Evolutionary conservation across 2,329 filamentous ascomycete species (phyloP).

Genomic region (Ustilaginoidea virens): DNA sequence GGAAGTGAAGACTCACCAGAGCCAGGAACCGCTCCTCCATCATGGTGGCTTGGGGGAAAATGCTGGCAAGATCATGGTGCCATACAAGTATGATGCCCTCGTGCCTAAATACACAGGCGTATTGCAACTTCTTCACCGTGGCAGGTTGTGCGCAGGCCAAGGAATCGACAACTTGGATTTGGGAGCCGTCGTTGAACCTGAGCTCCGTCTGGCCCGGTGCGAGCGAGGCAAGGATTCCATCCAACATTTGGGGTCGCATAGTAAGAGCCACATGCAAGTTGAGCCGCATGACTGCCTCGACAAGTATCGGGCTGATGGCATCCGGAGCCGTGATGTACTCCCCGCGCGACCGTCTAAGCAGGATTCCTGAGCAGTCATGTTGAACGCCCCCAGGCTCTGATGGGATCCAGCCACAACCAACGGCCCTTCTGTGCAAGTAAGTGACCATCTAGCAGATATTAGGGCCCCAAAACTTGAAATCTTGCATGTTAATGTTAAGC

Average conservation of each 20-base stretch:
- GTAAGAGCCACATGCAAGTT: slow-evolving; percentile 31
- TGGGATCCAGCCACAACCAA: slow-evolving; percentile 15
- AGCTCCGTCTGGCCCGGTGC: slow-evolving; percentile 25
- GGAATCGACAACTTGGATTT: slow-evolving; percentile 28
- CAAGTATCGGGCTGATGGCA: slow-evolving; percentile 19
- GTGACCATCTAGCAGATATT: slow-evolving; percentile 20
- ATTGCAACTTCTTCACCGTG: slow-evolving; percentile 25
- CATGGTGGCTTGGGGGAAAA: slow-evolving; percentile 20
- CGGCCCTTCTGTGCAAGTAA: slow-evolving; percentile 15
- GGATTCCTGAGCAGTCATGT: slow-evolving; percentile 18
- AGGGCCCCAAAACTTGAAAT: too few relatives aligned
- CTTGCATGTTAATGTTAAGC: too few relatives aligned
- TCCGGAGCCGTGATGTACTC: slow-evolving; percentile 26
- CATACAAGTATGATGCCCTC: slow-evolving; percentile 26
- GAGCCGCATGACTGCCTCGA: slow-evolving; percentile 26
- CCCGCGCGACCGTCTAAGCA: slow-evolving; percentile 22
- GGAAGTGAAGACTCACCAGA: too few relatives aligned
- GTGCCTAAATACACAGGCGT: slow-evolving; percentile 24
- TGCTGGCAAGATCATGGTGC: slow-evolving; percentile 24
- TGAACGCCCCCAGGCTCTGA: slow-evolving; percentile 5
- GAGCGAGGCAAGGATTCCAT: slow-evolving; percentile 26
- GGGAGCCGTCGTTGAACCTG: slow-evolving; percentile 23
- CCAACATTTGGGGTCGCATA: slow-evolving; percentile 30
- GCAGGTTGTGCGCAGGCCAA: slow-evolving; percentile 21
- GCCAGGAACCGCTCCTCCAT: slow-evolving; percentile 18